Evolutionary conservation across 768 basidiomycete species (phyloP).

Genomic region (Pleurotus pulmonarius): DNA sequence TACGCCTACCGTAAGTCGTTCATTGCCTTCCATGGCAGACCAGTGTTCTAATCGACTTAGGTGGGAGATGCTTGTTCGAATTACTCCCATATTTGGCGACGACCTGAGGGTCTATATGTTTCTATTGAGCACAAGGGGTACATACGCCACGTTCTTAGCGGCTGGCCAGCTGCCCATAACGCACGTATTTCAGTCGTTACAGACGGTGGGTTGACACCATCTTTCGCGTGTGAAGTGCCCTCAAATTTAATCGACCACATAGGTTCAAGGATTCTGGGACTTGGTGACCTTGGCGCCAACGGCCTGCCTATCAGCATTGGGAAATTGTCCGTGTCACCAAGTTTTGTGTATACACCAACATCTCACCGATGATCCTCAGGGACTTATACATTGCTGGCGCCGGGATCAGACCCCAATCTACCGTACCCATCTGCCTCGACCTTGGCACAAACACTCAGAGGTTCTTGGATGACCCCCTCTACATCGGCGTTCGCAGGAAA

Average conservation of each 20-base stretch:
- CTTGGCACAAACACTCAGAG: slow-evolving; percentile 73
- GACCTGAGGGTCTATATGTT: slow-evolving; percentile 58
- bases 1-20: slow-evolving; percentile 58
- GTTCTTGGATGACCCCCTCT: slow-evolving; percentile 68
- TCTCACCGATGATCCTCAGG: slow-evolving; percentile 19
- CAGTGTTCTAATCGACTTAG: slow-evolving; percentile 18
- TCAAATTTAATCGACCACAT: neutral
- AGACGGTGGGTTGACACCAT: slow-evolving; percentile 46
- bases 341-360: neutral
- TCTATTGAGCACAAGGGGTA: slow-evolving; percentile 65
- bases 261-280: slow-evolving; percentile 73
- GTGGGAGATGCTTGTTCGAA: slow-evolving; percentile 71
- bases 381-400: slow-evolving; percentile 72
- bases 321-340: slow-evolving; percentile 48
- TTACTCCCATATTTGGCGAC: slow-evolving; percentile 67
- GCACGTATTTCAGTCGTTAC: slow-evolving; percentile 75
- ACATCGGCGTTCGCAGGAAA: slow-evolving; percentile 63
- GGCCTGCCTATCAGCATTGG: slow-evolving; percentile 65
- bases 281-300: slow-evolving; percentile 48
- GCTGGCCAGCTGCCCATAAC: slow-evolving; percentile 42
- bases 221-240: slow-evolving; percentile 10
- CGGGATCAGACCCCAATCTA: slow-evolving; percentile 52
- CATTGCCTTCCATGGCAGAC: neutral
- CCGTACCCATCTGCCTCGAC: slow-evolving; percentile 67
- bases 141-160: slow-evolving; percentile 51